Base-by-base conservation (phyloP, 2,329 filamentous ascomycete genomes). In the Fonsecaea multimorphosa region DNA sequence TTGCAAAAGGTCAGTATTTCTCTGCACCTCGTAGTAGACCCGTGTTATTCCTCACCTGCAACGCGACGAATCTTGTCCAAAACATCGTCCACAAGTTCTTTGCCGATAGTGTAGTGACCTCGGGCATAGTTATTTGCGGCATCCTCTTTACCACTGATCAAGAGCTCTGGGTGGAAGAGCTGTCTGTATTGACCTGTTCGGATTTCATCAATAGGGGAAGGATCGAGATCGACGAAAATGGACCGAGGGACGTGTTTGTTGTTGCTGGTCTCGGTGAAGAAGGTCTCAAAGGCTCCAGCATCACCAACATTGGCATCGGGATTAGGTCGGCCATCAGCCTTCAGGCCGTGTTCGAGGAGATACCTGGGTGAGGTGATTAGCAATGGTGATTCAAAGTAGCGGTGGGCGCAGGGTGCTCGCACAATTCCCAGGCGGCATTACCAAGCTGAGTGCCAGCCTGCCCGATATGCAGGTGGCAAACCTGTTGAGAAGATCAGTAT, bases 341-440 rank as follows among this genome's bases (percentile, higher is more conserved):
- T 82, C 69, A 89, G 81, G 66, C 87, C 86, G 76, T 89, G 87
- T 79, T 89, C 87, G 56, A 89, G 84, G 66, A 88, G 84, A 77
- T 89, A 89, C 67, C 86, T 89, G 49, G 56, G 19, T 14, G 64
- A 9, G 38, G 60, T 52, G 49, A 65, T 67, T 70, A 67, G 65
- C 64, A 59, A 69, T 69, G 58, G 31, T 51, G 32, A 54, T 60
- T 74, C 71, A 71, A 74, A 74, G 72, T 76, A 73, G 75, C 65
- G 65, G 67, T 69, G 65, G 63, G 59, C 55, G 65, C 56, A 54
- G 58, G 58, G 38, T 27, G 49, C 63, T 77, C 86, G 71, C 85
- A 89, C 87, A 89, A 82, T 78, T 89, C 87, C 87, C 87, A 89
- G 72, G 87, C 87, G 74, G 84, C 86, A 80, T 89, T 89, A 73